A percentile compares a stretch with the other conserved stretches of the same genome.
These are phyloP conservation scores for Thelonectria discophora DNA, from an alignment of 2,329 filamentous ascomycete genomes.

Conservation along the genomic window DNA sequence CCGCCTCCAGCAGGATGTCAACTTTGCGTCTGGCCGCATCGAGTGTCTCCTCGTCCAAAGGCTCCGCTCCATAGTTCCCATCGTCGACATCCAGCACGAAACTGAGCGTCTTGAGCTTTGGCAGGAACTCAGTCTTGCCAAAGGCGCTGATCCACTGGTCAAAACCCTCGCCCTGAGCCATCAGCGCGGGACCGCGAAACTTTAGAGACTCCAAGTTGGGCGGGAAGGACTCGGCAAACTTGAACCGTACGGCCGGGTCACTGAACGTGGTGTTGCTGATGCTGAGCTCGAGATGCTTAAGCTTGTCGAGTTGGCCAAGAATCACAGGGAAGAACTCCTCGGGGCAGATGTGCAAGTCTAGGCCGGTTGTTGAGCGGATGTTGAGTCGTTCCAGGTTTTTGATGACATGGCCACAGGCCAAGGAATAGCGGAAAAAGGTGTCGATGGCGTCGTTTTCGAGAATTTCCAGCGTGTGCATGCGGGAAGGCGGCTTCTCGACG, in stretches of 20 bases:
- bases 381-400: background rate
- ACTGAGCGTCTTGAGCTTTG: background rate
- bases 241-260: background rate
- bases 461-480: background rate
- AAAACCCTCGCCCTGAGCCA: background rate
- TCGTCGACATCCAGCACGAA: background rate
- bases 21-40: background rate
- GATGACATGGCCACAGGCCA: background rate
- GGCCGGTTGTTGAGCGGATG: background rate
- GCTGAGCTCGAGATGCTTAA: background rate
- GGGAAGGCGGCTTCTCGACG: background rate
- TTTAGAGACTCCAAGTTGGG: background rate
- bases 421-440: background rate
- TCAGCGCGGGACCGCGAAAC: background rate
- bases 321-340: background rate
- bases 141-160: background rate
- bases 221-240: background rate
- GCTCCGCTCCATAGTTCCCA: background rate
- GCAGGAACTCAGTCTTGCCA: background rate
- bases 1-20: background rate
- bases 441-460: background rate
- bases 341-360: background rate
- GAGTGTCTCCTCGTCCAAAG: background rate
- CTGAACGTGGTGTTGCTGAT: background rate
- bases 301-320: background rate